Percentiles rank a stretch among this genome's conserved stretches.
These are phyloP conservation scores for Fusarium nisikadoi DNA, from an alignment of 2,329 filamentous ascomycete genomes.

Conservation along the genomic window DNA sequence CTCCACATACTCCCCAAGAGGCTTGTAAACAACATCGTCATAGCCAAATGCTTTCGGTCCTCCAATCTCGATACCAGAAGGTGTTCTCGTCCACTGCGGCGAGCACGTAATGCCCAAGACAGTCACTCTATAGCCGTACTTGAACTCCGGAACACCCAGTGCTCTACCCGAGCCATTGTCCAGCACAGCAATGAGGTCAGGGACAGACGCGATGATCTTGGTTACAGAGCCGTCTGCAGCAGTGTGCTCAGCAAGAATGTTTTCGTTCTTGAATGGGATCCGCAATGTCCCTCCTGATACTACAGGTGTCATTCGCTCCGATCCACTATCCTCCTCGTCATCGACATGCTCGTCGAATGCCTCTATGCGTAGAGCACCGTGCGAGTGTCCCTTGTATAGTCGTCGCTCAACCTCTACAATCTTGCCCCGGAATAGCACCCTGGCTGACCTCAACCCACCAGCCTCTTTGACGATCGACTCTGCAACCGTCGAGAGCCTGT, in stretches of 20 bases:
- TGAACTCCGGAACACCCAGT: slow-evolving; percentile 22
- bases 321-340: background rate
- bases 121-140: slow-evolving; percentile 17
- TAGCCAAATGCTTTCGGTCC: background rate
- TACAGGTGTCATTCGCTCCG: background rate
- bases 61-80: background rate
- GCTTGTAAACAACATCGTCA: background rate
- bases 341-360: background rate
- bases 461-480: background rate
- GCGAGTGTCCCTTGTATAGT: background rate
- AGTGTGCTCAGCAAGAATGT: background rate
- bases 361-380: background rate
- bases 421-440: background rate
- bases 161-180: slow-evolving; percentile 18
- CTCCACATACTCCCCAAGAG: background rate
- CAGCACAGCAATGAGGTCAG: slow-evolving; percentile 22
- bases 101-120: slow-evolving; percentile 17
- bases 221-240: background rate
- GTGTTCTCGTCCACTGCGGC: slow-evolving; percentile 8
- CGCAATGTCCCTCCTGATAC: background rate
- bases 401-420: background rate
- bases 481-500: background rate
- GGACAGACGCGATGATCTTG: background rate
- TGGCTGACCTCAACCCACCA: background rate
- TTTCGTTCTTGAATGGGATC: background rate